These are phyloP conservation scores for Rhizopus arrhizus DNA, from an alignment of 371 early-diverging fungal species.

Conservation along the genomic window DNA sequence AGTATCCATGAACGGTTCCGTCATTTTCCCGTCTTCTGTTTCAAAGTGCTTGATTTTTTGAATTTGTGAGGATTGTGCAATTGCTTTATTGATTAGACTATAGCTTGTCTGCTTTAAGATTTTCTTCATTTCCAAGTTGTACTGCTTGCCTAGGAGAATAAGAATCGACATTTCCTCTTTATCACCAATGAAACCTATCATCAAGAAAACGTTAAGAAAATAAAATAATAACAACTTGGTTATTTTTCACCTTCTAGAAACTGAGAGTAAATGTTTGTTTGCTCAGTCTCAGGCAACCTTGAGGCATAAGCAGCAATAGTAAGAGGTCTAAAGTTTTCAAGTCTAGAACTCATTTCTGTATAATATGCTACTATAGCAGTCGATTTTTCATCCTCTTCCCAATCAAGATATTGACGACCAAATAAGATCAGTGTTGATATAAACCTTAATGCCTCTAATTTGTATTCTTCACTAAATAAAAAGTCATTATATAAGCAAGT, in stretches of 20 bases:
- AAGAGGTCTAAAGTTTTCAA: constrained; percentile 15
- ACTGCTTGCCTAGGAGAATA: constrained; percentile 24
- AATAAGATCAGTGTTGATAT: constrained; percentile 26
- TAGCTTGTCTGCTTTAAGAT: constrained; percentile 13
- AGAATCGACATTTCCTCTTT: constrained; percentile 24
- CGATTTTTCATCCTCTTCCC: constrained; percentile 11
- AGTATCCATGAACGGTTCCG: not conserved
- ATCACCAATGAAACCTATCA: constrained; percentile 29
- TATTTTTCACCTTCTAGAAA: constrained; percentile 27
- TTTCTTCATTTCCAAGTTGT: constrained; percentile 15
- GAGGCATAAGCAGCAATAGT: constrained; percentile 29
- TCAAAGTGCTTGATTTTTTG: not conserved
- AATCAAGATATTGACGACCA: constrained; percentile 17
- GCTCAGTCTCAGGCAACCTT: constrained; percentile 15
- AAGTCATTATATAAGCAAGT: not conserved
- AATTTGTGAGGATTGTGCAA: not conserved
- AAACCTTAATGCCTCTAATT: constrained; percentile 18
- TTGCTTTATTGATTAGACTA: constrained; percentile 14
- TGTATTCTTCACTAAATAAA: constrained; percentile 2
- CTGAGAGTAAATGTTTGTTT: constrained; percentile 22
- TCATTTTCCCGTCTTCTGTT: not conserved
- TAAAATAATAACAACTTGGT: not conserved
- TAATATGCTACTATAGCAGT: constrained; percentile 19
- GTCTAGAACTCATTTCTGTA: constrained; percentile 14
- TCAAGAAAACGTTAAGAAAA: not conserved